A percentile compares a stretch with the other conserved stretches of the same genome.
Evolutionary conservation across 2,329 filamentous ascomycete species (phyloP).

Genomic region (Fusarium graminum): DNA sequence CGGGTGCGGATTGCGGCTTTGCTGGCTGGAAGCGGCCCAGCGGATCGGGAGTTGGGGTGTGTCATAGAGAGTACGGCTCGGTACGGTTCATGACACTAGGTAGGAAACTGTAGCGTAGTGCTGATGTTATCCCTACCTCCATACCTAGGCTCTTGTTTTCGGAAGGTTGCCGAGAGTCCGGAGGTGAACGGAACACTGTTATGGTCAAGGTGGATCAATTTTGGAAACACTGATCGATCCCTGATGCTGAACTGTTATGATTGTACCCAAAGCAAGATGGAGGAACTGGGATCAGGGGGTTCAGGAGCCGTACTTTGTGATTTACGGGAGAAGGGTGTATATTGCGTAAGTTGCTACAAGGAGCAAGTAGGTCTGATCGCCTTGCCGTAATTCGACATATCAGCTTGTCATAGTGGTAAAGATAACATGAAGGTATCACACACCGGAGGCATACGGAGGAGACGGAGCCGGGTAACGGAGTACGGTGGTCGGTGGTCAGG

Average conservation of each 20-base stretch:
- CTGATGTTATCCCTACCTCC: slow-evolving; percentile 26
- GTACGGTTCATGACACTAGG: not conserved
- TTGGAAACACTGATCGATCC: slow-evolving; percentile 12
- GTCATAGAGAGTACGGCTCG: slow-evolving; percentile 8
- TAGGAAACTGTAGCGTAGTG: slow-evolving; percentile 6
- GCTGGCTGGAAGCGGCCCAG: slow-evolving; percentile 45
- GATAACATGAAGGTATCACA: slow-evolving; percentile 17
- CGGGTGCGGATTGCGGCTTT: slow-evolving; percentile 28
- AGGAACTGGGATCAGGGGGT: slow-evolving; percentile 20
- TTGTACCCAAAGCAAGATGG: slow-evolving; percentile 11
- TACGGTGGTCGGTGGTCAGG: slow-evolving; percentile 45
- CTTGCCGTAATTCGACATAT: slow-evolving; percentile 1
- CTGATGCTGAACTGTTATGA: slow-evolving; percentile 16
- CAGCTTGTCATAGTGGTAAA: slow-evolving; percentile 21
- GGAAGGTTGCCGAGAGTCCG: slow-evolving; percentile 49
- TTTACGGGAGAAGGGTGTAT: slow-evolving; percentile 19
- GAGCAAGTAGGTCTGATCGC: slow-evolving; percentile 29
- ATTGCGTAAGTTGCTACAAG: slow-evolving; percentile 2
- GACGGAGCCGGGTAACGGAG: slow-evolving; percentile 41
- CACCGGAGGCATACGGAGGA: slow-evolving; percentile 40
- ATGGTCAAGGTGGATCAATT: slow-evolving; percentile 17
- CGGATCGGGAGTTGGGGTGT: slow-evolving; percentile 45
- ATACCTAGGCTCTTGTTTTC: slow-evolving; percentile 34
- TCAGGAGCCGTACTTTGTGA: slow-evolving; percentile 18
- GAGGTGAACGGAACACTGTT: slow-evolving; percentile 45